Percentiles rank a stretch among this genome's conserved stretches.
Conservation (phyloP, 257 asterid species). For the Verbascum thapsus region DNA sequence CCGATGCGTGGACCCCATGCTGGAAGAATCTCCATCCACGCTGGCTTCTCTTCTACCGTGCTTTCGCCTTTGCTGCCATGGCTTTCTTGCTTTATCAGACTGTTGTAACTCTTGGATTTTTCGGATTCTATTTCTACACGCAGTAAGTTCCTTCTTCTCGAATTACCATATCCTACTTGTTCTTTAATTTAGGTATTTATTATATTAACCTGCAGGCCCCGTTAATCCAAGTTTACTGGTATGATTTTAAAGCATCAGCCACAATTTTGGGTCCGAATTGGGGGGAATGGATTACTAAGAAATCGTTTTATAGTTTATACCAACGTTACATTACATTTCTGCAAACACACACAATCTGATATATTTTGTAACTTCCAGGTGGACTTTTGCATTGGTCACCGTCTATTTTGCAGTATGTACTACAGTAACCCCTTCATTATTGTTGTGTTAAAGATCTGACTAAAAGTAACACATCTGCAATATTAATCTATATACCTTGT, state of each 20-base stretch:
- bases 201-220: too few relatives aligned
- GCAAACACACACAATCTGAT: neutral
- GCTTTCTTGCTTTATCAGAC: constrained; percentile 59
- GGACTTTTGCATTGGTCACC: constrained; percentile 82
- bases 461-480: neutral
- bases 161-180: too few relatives aligned
- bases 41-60: constrained; percentile 78
- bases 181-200: too few relatives aligned
- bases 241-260: too few relatives aligned
- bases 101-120: constrained; percentile 56
- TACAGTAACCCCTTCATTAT: neutral
- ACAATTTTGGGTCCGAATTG: too few relatives aligned
- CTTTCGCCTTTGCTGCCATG: constrained; percentile 61
- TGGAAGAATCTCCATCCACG: constrained; percentile 73
- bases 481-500: neutral
- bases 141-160: constrained; percentile 46
- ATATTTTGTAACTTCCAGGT: constrained; percentile 49
- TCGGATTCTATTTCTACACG: constrained; percentile 84
- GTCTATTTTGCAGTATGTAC: constrained; percentile 73
- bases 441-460: neutral
- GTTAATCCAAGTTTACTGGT: too few relatives aligned
- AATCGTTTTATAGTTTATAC: too few relatives aligned
- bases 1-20: constrained; percentile 72
- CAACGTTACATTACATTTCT: too few relatives aligned
- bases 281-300: too few relatives aligned